Conservation (phyloP, 1,284 basidiomycete species). For the Irpex sp. region DNA sequence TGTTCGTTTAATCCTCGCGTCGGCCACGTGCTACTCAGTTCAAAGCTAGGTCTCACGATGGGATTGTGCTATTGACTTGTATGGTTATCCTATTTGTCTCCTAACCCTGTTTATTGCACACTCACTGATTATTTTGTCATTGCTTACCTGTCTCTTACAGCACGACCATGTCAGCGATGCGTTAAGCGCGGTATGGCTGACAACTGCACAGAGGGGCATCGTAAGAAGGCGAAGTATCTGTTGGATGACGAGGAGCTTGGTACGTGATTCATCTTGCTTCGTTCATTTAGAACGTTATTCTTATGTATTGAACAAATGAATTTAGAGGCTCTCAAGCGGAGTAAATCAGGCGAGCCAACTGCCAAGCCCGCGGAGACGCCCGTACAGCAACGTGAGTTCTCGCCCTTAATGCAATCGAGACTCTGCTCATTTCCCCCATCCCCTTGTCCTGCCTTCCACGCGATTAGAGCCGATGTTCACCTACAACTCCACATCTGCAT, state of each 20-base stretch:
- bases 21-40: background rate
- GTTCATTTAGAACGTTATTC: background rate
- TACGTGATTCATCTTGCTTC: constrained; percentile 34
- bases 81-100: constrained; percentile 7
- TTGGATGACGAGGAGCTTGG: constrained; percentile 90
- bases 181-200: constrained; percentile 89
- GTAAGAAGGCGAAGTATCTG: constrained; percentile 98
- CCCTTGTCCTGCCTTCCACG: constrained; percentile 19
- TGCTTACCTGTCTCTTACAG: constrained; percentile 37
- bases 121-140: constrained; percentile 5
- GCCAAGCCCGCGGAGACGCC: constrained; percentile 24
- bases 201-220: constrained; percentile 89
- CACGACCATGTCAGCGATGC: constrained; percentile 93
- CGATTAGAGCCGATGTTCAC: constrained; percentile 56
- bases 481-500: constrained; percentile 60
- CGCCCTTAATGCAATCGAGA: constrained; percentile 4
- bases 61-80: background rate
- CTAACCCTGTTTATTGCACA: background rate
- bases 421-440: background rate
- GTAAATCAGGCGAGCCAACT: constrained; percentile 35
- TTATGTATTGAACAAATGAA: constrained; percentile 29
- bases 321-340: constrained; percentile 59
- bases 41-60: background rate
- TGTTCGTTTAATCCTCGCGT: background rate
- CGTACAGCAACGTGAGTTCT: constrained; percentile 24